Conservation (phyloP, 2,329 filamentous ascomycete genomes). For the Aspergillus piperis region DNA sequence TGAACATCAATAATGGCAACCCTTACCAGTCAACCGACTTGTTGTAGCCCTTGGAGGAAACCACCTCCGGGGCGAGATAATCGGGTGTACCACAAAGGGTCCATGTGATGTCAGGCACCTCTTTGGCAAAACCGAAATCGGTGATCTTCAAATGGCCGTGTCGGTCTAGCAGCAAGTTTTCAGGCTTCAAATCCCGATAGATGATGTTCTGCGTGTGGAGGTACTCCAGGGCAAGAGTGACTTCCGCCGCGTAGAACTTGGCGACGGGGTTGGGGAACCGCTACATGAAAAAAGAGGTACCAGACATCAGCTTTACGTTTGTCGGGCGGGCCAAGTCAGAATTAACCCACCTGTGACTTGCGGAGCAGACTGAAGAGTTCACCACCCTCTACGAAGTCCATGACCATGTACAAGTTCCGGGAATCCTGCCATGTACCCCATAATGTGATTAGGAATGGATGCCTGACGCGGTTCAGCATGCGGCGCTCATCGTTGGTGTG, state of each 20-base stretch:
- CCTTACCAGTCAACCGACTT: constrained; percentile 97
- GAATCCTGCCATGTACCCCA: constrained; percentile 98
- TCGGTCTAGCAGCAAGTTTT: constrained; percentile 87
- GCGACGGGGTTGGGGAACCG: constrained; percentile 97
- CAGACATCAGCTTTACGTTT: not conserved
- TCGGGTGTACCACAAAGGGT: constrained; percentile 96
- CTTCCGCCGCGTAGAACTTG: constrained; percentile 98
- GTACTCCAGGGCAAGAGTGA: constrained; percentile 93
- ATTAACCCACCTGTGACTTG: constrained; percentile 75
- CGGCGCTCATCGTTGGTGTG: constrained; percentile 97
- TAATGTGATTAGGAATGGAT: constrained; percentile 94
- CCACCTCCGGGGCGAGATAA: constrained; percentile 95
- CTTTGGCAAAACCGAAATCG: constrained; percentile 98
- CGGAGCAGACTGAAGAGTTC: constrained; percentile 93
- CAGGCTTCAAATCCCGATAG: constrained; percentile 94
- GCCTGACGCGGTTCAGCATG: constrained; percentile 96
- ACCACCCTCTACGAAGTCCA: constrained; percentile 99
- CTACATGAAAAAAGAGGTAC: constrained; percentile 50
- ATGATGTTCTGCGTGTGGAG: constrained; percentile 94
- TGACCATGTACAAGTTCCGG: constrained; percentile 98
- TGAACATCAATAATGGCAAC: not conserved
- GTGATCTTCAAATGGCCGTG: constrained; percentile 96
- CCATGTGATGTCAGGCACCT: constrained; percentile 98
- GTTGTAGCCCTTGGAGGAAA: constrained; percentile 99
- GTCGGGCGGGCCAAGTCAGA: constrained; percentile 15